Conservation (phyloP, 148 eudicot species). For the Linanthus parryae region DNA sequence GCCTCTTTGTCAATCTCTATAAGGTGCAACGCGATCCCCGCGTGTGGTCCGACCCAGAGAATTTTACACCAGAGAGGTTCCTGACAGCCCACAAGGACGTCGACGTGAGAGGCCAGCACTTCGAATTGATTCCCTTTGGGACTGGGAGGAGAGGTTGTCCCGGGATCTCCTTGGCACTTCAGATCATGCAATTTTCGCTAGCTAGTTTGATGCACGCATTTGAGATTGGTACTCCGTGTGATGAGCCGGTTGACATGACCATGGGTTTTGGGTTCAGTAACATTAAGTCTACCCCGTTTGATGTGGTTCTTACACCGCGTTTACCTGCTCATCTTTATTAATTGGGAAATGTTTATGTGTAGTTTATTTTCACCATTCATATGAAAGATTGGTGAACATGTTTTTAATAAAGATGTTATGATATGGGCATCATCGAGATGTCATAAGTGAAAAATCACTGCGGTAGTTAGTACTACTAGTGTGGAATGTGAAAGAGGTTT, state of each 20-base stretch:
- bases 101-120: slow-evolving; percentile 48
- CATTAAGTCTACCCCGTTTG: slow-evolving; percentile 41
- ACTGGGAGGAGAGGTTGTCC: slow-evolving; percentile 70
- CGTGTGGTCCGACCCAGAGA: slow-evolving; percentile 45
- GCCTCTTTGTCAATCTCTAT: slow-evolving; percentile 46
- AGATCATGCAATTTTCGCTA: slow-evolving; percentile 37
- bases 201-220: slow-evolving; percentile 62
- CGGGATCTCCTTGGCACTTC: slow-evolving; percentile 48
- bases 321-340: slow-evolving; percentile 21
- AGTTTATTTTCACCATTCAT: no score
- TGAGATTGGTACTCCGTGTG: slow-evolving; percentile 50
- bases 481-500: no score
- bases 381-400: no score
- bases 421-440: no score
- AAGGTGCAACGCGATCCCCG: slow-evolving; percentile 56
- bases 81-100: slow-evolving; percentile 17
- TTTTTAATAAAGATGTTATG: no score
- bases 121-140: slow-evolving; percentile 54
- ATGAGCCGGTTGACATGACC: slow-evolving; percentile 33
- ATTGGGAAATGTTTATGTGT: no score
- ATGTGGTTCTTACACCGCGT: slow-evolving; percentile 41
- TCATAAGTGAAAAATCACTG: no score
- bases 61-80: slow-evolving; percentile 61
- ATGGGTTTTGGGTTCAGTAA: slow-evolving; percentile 67
- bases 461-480: no score